A percentile compares a stretch with the other conserved stretches of the same genome.
phyloP scores from a whole-genome alignment of 2,329 filamentous ascomycete genomes.

The Dothiorella sarmentorum region DNA sequence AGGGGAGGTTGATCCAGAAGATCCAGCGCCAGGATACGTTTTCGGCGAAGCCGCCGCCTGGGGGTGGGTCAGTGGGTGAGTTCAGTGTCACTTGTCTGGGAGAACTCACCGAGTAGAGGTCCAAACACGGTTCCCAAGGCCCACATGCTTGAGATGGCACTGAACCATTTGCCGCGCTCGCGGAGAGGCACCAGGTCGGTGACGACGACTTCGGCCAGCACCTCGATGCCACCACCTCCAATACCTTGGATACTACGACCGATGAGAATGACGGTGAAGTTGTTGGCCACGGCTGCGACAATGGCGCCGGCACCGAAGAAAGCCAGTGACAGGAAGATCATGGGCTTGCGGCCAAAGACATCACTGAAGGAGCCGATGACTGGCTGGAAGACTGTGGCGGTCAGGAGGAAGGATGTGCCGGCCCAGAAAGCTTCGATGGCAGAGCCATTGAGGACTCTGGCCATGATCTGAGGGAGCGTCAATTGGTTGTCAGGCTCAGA shows the following conservation, averaged over 20 bases:
- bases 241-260: conserved; percentile 40
- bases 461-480: conserved; percentile 32
- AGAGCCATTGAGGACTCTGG: conserved; percentile 32
- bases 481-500: conserved; percentile 2
- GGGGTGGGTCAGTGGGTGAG: background rate
- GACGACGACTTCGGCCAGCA: conserved; percentile 44
- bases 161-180: conserved; percentile 42
- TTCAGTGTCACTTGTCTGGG: background rate
- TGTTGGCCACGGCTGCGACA: conserved; percentile 35
- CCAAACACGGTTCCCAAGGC: conserved; percentile 54
- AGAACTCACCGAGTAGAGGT: conserved; percentile 37
- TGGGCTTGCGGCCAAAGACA: conserved; percentile 40
- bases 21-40: conserved; percentile 59
- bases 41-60: conserved; percentile 52
- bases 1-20: conserved; percentile 62
- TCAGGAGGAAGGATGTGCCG: conserved; percentile 40
- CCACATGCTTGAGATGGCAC: conserved; percentile 48
- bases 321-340: conserved; percentile 35
- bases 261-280: conserved; percentile 38
- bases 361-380: conserved; percentile 39
- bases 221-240: conserved; percentile 42
- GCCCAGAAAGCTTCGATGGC: conserved; percentile 44
- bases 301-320: conserved; percentile 39
- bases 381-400: conserved; percentile 41
- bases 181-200: conserved; percentile 46